These are phyloP conservation scores for Globisporangium camurandrum DNA, from an alignment of 352 stramenopile species.

Conservation along the genomic window DNA sequence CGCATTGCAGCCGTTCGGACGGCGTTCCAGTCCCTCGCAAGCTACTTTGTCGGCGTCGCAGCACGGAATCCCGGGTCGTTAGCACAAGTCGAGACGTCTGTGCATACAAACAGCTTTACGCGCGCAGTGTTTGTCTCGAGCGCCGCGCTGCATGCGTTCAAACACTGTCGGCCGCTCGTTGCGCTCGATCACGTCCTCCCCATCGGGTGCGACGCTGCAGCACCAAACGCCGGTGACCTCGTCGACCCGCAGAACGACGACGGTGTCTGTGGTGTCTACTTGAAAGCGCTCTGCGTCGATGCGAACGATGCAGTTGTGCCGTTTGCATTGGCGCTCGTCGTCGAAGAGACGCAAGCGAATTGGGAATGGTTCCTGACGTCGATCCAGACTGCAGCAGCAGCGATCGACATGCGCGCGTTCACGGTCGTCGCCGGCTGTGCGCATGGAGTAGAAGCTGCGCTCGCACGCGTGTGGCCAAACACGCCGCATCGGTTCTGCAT, in stretches of 20 bases:
- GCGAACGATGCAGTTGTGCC: conserved; percentile 65
- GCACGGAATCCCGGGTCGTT: conserved; percentile 62
- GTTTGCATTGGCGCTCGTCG: conserved; percentile 60
- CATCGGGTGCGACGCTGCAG: conserved; percentile 21
- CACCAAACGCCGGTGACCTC: conserved; percentile 16
- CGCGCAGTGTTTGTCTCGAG: conserved; percentile 55
- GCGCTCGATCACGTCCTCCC: conserved; percentile 49
- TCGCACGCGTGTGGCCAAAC: conserved; percentile 44
- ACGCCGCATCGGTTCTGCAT: conserved; percentile 67
- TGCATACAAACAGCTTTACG: conserved; percentile 42
- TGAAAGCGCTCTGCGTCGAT: conserved; percentile 67
- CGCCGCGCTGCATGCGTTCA: conserved; percentile 42
- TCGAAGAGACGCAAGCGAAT: conserved; percentile 51
- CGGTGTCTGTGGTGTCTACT: conserved; percentile 58
- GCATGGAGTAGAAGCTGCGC: conserved; percentile 38
- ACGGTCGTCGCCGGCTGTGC: conserved; percentile 57
- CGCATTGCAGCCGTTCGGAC: conserved; percentile 43
- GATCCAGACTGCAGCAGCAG: conserved; percentile 32
- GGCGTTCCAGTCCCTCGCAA: conserved; percentile 61
- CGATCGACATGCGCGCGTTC: conserved; percentile 50
- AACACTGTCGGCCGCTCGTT: conserved; percentile 52
- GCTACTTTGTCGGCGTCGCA: conserved; percentile 53
- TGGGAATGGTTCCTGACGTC: conserved; percentile 72
- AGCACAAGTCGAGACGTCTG: conserved; percentile 43
- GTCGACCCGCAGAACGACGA: conserved; percentile 43